Evolutionary conservation across 2,329 filamentous ascomycete genomes (phyloP).

Genomic region (Shiraia bambusicola): DNA sequence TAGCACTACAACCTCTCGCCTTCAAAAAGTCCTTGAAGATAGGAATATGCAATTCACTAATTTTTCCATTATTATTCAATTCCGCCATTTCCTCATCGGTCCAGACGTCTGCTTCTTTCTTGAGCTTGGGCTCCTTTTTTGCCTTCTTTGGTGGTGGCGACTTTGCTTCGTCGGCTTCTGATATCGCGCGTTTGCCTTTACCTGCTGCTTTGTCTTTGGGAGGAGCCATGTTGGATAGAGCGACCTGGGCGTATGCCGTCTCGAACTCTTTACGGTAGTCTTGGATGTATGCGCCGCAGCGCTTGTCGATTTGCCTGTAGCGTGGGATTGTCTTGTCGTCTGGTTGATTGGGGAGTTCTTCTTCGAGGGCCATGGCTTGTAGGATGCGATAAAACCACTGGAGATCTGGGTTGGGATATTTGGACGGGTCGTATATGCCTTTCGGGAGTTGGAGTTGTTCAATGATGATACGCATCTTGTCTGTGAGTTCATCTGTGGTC

Average conservation of each 20-base stretch:
- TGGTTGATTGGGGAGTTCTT: slow-evolving; percentile 75
- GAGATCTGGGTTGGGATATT: slow-evolving; percentile 87
- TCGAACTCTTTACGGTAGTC: slow-evolving; percentile 74
- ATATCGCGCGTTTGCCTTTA: slow-evolving; percentile 50
- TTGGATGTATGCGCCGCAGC: slow-evolving; percentile 74
- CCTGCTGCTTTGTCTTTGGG: slow-evolving; percentile 42
- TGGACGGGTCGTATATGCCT: slow-evolving; percentile 77
- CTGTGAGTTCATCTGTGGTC: slow-evolving; percentile 68
- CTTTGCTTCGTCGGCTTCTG: slow-evolving; percentile 17
- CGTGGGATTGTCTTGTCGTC: slow-evolving; percentile 83
- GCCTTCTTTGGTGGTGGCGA: slow-evolving; percentile 26
- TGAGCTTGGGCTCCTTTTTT: slow-evolving; percentile 30
- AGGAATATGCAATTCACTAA: slow-evolving; percentile 46
- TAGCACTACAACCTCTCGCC: slow-evolving; percentile 23
- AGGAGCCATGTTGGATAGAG: slow-evolving; percentile 44
- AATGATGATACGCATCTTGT: slow-evolving; percentile 78
- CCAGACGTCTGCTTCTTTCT: slow-evolving; percentile 29
- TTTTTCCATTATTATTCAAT: slow-evolving; percentile 46
- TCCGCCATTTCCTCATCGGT: slow-evolving; percentile 49
- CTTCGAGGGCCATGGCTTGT: slow-evolving; percentile 86
- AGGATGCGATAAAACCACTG: slow-evolving; percentile 98
- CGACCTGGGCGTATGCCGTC: slow-evolving; percentile 51
- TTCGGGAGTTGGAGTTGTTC: slow-evolving; percentile 88
- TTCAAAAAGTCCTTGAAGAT: slow-evolving; percentile 37
- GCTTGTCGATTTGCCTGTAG: slow-evolving; percentile 82